Conservation (phyloP, 352 stramenopile species). For the Pythium pyrilobum region DNA sequence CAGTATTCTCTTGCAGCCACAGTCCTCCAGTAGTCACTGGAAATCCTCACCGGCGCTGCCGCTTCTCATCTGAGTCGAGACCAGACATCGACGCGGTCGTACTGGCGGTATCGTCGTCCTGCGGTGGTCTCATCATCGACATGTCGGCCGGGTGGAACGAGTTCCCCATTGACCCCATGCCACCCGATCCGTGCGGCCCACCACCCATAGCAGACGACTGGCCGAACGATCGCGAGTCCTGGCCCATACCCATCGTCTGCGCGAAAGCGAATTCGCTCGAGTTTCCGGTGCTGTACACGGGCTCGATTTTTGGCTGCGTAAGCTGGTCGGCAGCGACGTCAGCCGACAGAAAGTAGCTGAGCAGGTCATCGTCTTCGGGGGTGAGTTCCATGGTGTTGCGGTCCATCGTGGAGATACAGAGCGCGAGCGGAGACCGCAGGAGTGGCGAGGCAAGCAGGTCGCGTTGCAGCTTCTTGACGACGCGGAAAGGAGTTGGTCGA, state of each 20-base stretch:
- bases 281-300: slow-evolving; percentile 10
- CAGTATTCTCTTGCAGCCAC: neutral
- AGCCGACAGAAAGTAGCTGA: slow-evolving; percentile 83
- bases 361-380: slow-evolving; percentile 80
- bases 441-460: neutral
- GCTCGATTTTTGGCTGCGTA: slow-evolving; percentile 26
- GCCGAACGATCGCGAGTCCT: slow-evolving; percentile 19
- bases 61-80: slow-evolving; percentile 71
- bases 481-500: neutral
- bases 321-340: slow-evolving; percentile 62
- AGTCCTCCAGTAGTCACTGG: neutral
- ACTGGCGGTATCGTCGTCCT: slow-evolving; percentile 44
- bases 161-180: slow-evolving; percentile 43
- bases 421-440: neutral
- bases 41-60: slow-evolving; percentile 43
- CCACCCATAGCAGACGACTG: neutral
- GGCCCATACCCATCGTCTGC: slow-evolving; percentile 20
- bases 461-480: neutral
- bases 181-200: neutral
- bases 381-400: slow-evolving; percentile 63
- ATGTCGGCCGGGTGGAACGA: slow-evolving; percentile 48
- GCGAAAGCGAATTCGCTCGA: slow-evolving; percentile 21
- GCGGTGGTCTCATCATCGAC: slow-evolving; percentile 45
- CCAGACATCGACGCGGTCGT: slow-evolving; percentile 25
- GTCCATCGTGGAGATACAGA: neutral